Evolutionary conservation across 371 early-diverging fungal species (phyloP).

Genomic region (Apophysomyces ossiformis): DNA sequence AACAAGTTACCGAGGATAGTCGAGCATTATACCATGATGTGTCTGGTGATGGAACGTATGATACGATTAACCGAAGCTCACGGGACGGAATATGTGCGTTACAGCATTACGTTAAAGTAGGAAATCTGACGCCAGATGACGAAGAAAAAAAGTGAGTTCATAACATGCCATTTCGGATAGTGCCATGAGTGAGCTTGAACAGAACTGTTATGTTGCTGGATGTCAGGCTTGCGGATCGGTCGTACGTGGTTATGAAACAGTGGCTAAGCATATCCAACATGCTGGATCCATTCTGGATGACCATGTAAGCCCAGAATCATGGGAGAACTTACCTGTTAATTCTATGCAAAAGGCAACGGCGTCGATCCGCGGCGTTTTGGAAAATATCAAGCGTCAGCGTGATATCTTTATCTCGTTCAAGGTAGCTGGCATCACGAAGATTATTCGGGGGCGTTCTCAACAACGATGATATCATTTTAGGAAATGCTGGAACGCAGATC

Average conservation of each 20-base stretch:
- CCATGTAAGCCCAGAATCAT: constrained; percentile 37
- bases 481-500: constrained; percentile 25
- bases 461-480: constrained; percentile 7
- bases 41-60: constrained; percentile 69
- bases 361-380: constrained; percentile 55
- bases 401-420: constrained; percentile 69
- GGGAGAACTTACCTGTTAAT: neutral
- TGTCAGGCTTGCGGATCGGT: constrained; percentile 65
- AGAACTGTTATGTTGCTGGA: constrained; percentile 63
- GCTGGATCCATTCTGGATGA: constrained; percentile 61
- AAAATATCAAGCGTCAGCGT: constrained; percentile 71
- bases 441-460: neutral
- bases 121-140: neutral
- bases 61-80: constrained; percentile 68
- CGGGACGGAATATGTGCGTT: constrained; percentile 62
- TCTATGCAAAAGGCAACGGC: neutral
- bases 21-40: constrained; percentile 65
- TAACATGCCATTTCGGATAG: constrained; percentile 6
- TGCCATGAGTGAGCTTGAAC: constrained; percentile 36
- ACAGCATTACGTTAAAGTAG: constrained; percentile 60
- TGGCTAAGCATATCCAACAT: constrained; percentile 63
- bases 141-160: neutral
- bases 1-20: constrained; percentile 54
- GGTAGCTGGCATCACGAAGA: constrained; percentile 31
- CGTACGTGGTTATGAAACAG: constrained; percentile 61